A percentile compares a stretch with the other conserved stretches of the same genome.
These are phyloP conservation scores for Xylariaceae sp. DNA, from an alignment of 2,329 filamentous ascomycete genomes.

Conservation along the genomic window DNA sequence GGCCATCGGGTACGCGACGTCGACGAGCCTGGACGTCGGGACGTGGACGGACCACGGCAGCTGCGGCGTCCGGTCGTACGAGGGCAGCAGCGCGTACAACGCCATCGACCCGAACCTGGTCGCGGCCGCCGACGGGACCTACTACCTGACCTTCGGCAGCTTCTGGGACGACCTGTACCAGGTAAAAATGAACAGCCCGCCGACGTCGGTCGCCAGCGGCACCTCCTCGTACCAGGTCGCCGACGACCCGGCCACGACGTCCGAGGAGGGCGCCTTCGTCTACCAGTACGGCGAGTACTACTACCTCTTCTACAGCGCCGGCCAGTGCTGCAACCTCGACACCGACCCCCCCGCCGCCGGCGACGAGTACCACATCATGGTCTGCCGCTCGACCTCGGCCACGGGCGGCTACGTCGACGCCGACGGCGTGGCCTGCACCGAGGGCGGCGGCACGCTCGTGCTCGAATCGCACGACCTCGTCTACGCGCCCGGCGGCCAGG, in stretches of 20 bases:
- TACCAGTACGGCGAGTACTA: conserved; percentile 48
- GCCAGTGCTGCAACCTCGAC: conserved; percentile 52
- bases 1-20: conserved; percentile 49
- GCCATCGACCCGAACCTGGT: conserved; percentile 54
- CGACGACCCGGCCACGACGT: conserved; percentile 41
- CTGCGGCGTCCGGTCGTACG: conserved; percentile 40
- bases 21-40: conserved; percentile 40
- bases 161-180: conserved; percentile 63
- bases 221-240: conserved; percentile 38
- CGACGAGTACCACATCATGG: conserved; percentile 54
- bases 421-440: conserved; percentile 16
- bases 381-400: conserved; percentile 45
- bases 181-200: conserved; percentile 31
- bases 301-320: conserved; percentile 54
- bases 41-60: conserved; percentile 53
- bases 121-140: conserved; percentile 29
- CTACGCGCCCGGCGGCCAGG: conserved; percentile 59
- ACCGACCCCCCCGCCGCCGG: conserved; percentile 39
- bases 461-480: conserved; percentile 51
- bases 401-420: conserved; percentile 38
- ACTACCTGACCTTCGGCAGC: conserved; percentile 55
- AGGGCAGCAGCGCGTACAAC: conserved; percentile 40
- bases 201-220: conserved; percentile 43
- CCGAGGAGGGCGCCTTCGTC: conserved; percentile 46
- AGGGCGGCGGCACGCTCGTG: conserved; percentile 50